Conservation (phyloP, 495 filamentous ascomycete species). For the Tuber umbilicatum region DNA sequence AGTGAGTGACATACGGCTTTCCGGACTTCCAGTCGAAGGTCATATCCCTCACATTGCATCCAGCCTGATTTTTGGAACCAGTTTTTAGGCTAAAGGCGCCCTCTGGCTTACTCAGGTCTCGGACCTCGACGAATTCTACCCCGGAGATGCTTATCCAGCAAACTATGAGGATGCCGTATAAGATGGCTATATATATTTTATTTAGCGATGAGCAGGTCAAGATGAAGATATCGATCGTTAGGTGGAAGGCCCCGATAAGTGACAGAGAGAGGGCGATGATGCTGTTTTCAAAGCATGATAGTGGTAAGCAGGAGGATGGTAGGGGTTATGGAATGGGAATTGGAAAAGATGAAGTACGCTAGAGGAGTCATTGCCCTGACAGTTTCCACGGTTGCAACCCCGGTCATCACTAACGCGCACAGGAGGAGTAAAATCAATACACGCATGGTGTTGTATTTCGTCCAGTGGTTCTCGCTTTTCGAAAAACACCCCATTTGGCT, state of each 20-base stretch:
- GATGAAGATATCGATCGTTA: not conserved
- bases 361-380: not conserved
- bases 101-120: not conserved
- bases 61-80: not conserved
- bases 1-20: not conserved
- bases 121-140: not conserved
- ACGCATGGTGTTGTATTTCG: not conserved
- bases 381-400: not conserved
- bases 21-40: not conserved
- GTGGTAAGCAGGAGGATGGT: not conserved
- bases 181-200: not conserved
- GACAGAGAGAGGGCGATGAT: not conserved
- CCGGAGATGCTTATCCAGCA: not conserved
- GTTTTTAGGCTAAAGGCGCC: not conserved
- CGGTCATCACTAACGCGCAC: not conserved
- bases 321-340: not conserved
- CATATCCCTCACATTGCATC: not conserved
- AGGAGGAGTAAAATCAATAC: not conserved
- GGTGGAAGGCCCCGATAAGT: not conserved
- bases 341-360: not conserved
- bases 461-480: not conserved
- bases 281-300: not conserved
- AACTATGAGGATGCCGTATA: not conserved
- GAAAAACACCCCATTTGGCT: not conserved
- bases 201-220: not conserved